Base-by-base conservation (phyloP, 2,329 filamentous ascomycete genomes). In the Furcasterigmium sp. region DNA sequence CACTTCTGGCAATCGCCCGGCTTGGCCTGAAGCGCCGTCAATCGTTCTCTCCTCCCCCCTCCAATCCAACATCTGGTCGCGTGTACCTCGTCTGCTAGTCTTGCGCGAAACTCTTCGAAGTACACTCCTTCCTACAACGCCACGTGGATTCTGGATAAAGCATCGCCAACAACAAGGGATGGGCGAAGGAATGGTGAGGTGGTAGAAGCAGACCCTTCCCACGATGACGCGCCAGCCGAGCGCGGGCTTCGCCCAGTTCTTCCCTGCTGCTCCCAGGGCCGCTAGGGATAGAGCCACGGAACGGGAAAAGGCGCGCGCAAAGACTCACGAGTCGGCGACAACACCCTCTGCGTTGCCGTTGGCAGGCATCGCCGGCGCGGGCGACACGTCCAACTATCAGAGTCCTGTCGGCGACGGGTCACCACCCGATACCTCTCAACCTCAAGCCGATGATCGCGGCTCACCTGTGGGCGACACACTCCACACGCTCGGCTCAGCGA, bases 201-300 rank as follows among this genome's bases (percentile, higher is more conserved):
- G 68, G 69, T 73, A 72, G 67, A 69, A 68, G 64, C 65, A 65
- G 64, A 65, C 61, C 62, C 65, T 56, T 56, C 56, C 67, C 74
- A 82, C 71, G 70, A 87, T 87, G 85, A 87, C 87, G 81, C 87
- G 86, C 73, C 80, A 84, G 63, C 76, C 78, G 49, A 73, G 74
- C 66, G 84, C 85, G 72, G 83, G 84, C 70, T 91, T 90, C 76
- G 86, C 85, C 69, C 82, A 90, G 70, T 93, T 89, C 76, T 91
- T 90, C 67, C 86, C 85, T 55, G 81, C 84, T 62, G 87, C 85
- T 60, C 85, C 87, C 54, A 78, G 80, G 56, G 81, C 80, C 46
- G 72, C 75, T 44, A 72, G 72, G 63, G 73, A 78, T 60, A 73
- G 72, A 56, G 73, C 76, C 51, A 74, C 73, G 60, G 78, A 82